Evolutionary conservation across 768 basidiomycete species (phyloP), one percentile per base, ranked within the genome.

Genomic region (Mycena sanguinolenta): DNA sequence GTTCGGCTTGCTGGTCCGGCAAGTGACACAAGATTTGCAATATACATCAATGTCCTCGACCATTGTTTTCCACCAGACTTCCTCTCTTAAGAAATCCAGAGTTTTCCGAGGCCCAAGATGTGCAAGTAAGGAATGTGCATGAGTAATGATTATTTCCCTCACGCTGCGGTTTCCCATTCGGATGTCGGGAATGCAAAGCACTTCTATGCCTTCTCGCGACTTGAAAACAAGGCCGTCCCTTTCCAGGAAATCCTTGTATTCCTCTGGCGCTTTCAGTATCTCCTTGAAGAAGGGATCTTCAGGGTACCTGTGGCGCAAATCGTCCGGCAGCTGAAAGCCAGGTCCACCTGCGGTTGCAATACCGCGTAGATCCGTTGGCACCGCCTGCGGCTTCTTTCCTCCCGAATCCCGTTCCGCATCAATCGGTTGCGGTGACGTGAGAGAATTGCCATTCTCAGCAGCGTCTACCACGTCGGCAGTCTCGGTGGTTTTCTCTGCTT

Each of bases 101-200:
- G 81, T 84, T 49, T 84, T 84, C 5, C 36, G 3, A 0, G 69
- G 4, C 1, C 83, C 82, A 0, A 84, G 67, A 39, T 84, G 83
- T 0, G 82, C 83, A 2, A 84, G 63, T 0, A 84, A 10, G 1
- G 80, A 81, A 38, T 84, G 83, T 0, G 81, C 82, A 9, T 82
- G 82, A 0, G 58, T 65, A 0, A 84, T 83, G 0, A 84, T 17
- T 0, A 77, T 58, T 42, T 82, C 49, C 0, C 77, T 57, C 0
- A 78, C 42, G 0, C 49, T 58, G 4, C 72, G 49, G 0, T 50
- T 69, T 0, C 65, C 70, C 0, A 76, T 53, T 13, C 17, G 21
- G 19, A 77, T 53, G 34, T 79, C 68, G 0, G 79, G 81, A 1
- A 82, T 68, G 53, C 79, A 79, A 0, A 81, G 39, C 0, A 65